Evolutionary conservation across 2,329 filamentous ascomycete genomes (phyloP).

Genomic region (Claviceps humidiphila): DNA sequence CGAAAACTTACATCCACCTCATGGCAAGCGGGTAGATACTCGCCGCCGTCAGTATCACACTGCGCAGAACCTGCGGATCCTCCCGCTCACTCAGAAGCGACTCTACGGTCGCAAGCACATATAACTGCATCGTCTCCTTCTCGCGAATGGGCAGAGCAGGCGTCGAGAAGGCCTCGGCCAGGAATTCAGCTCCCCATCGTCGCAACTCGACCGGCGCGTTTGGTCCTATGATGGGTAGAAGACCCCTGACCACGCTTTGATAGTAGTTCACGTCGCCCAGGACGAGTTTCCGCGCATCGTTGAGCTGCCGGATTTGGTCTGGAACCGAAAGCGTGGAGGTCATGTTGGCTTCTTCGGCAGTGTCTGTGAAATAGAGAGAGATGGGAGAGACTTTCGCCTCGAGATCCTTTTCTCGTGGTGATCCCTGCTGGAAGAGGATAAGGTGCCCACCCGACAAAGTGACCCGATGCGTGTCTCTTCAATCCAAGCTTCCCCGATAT

Average conservation of each 20-base stretch:
- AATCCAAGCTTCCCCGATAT: background rate
- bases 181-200: slow-evolving; percentile 91
- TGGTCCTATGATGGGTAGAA: slow-evolving; percentile 79
- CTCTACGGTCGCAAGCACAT: slow-evolving; percentile 65
- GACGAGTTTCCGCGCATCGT: slow-evolving; percentile 80
- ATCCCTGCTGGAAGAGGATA: background rate
- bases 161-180: slow-evolving; percentile 90
- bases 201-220: slow-evolving; percentile 65
- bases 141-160: slow-evolving; percentile 64
- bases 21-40: slow-evolving; percentile 89
- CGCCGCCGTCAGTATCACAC: slow-evolving; percentile 74
- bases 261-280: slow-evolving; percentile 81
- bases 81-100: slow-evolving; percentile 56
- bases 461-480: background rate
- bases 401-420: background rate
- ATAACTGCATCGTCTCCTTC: slow-evolving; percentile 68
- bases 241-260: slow-evolving; percentile 78
- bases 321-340: slow-evolving; percentile 45
- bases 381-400: background rate
- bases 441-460: background rate
- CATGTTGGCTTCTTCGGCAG: slow-evolving; percentile 27
- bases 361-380: background rate
- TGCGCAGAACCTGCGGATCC: slow-evolving; percentile 70
- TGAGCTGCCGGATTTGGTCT: slow-evolving; percentile 76
- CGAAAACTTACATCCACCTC: slow-evolving; percentile 77